Evolutionary conservation across 169 alveolate species (phyloP).

Genomic region (Babesia gibsoni): DNA sequence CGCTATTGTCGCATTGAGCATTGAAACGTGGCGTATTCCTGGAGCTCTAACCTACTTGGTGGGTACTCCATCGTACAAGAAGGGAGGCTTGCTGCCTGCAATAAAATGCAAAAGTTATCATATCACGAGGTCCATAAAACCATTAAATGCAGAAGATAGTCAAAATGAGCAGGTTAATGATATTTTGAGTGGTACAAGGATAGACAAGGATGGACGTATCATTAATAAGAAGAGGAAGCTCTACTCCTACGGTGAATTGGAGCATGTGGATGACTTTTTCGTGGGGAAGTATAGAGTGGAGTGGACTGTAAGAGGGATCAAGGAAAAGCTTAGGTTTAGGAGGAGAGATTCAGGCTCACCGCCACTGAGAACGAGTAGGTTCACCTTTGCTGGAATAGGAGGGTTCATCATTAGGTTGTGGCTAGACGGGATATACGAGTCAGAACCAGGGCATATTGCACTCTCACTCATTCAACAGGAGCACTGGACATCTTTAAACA

Average conservation of each 20-base stretch:
- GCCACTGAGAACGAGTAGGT: conserved; percentile 53
- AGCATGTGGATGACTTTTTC: conserved; percentile 60
- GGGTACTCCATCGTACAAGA: background rate
- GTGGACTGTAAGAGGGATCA: conserved; percentile 60
- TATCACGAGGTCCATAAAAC: too few species aligned
- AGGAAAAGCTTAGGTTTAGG: conserved; percentile 54
- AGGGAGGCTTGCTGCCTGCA: too few species aligned
- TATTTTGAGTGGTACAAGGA: conserved; percentile 34
- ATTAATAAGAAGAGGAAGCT: conserved; percentile 50
- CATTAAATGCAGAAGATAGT: background rate
- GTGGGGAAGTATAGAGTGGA: conserved; percentile 58
- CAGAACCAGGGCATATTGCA: conserved; percentile 53
- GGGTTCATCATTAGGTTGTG: conserved; percentile 53
- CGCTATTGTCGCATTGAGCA: background rate
- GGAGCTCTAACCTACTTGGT: background rate
- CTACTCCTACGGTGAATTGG: conserved; percentile 51
- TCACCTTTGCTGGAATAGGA: conserved; percentile 61
- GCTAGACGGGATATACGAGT: conserved; percentile 46
- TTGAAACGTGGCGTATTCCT: background rate
- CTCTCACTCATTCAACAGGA: conserved; percentile 49
- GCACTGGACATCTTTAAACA: conserved; percentile 55
- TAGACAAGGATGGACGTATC: conserved; percentile 42
- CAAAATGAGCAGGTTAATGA: background rate
- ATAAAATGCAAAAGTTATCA: too few species aligned
- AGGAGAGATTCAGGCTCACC: conserved; percentile 46